Percentiles rank a stretch among this genome's conserved stretches.
Evolutionary conservation across 192 early-diverging fungal genomes (phyloP).

Genomic region (Podila epicladia): DNA sequence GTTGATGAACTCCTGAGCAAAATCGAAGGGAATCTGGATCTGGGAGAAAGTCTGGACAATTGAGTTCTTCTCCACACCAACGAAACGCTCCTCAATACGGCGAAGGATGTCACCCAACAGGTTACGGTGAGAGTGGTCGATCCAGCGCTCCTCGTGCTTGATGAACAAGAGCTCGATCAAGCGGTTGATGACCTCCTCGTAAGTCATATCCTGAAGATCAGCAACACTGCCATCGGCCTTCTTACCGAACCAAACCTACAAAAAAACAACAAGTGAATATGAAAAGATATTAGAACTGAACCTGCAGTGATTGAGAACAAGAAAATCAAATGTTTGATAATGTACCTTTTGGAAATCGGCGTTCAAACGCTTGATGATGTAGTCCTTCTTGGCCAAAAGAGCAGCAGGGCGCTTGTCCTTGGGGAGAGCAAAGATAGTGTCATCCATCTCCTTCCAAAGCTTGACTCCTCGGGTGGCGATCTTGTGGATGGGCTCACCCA

Average conservation of each 20-base stretch:
- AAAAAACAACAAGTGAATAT: neutral
- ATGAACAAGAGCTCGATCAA: constrained; percentile 86
- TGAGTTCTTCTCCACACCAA: constrained; percentile 61
- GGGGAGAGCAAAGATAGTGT: constrained; percentile 83
- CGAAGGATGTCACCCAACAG: constrained; percentile 82
- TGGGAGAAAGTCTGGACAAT: constrained; percentile 70
- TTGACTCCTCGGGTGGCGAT: constrained; percentile 84
- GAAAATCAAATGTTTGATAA: neutral
- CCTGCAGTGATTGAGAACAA: neutral
- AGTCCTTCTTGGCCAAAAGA: constrained; percentile 83
- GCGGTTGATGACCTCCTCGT: constrained; percentile 85
- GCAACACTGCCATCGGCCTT: constrained; percentile 78
- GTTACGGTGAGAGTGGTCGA: constrained; percentile 74
- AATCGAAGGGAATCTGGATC: constrained; percentile 70
- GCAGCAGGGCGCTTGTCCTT: constrained; percentile 80
- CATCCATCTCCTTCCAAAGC: constrained; percentile 84
- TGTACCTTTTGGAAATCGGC: constrained; percentile 84
- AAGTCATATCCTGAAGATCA: constrained; percentile 95
- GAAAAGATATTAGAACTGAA: neutral
- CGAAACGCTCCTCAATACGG: constrained; percentile 91
- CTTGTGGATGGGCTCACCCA: constrained; percentile 95
- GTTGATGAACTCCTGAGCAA: constrained; percentile 74
- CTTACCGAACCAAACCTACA: constrained; percentile 88
- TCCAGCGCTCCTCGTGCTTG: constrained; percentile 79
- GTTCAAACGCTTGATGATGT: constrained; percentile 88